phyloP scores from a whole-genome alignment of 2,329 filamentous ascomycete genomes.

The Sclerotinia nivalis region DNA sequence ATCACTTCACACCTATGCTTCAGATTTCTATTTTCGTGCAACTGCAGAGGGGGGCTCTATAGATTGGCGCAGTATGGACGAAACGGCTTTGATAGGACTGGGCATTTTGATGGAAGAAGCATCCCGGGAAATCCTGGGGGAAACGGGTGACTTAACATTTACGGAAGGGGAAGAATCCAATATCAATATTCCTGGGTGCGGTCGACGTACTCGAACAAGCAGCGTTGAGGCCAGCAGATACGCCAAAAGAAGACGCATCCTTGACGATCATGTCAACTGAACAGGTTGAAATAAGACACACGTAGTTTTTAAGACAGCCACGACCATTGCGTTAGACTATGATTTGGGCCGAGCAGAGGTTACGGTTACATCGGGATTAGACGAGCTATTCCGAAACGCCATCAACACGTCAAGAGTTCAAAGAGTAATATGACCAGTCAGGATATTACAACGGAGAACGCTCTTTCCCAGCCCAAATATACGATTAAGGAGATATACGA shows the following conservation, averaged over 20 bases:
- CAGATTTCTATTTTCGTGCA: conserved; percentile 60
- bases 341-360: conserved; percentile 10
- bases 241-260: conserved; percentile 22
- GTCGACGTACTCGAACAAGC: conserved; percentile 1
- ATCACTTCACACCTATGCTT: conserved; percentile 66
- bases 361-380: conserved; percentile 20
- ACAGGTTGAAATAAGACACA: conserved; percentile 7
- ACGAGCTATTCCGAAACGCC: conserved; percentile 16
- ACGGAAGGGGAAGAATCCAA: conserved; percentile 53
- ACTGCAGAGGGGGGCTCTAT: conserved; percentile 36
- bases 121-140: conserved; percentile 59
- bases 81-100: conserved; percentile 73
- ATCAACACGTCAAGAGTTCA: conserved; percentile 11
- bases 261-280: conserved; percentile 14
- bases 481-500: neutral
- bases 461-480: neutral
- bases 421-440: conserved; percentile 11
- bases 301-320: conserved; percentile 17
- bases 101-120: conserved; percentile 75
- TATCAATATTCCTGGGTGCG: conserved; percentile 8
- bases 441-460: conserved; percentile 1
- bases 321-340: conserved; percentile 15
- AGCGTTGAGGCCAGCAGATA: conserved; percentile 15
- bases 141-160: conserved; percentile 69
- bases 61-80: conserved; percentile 66